Evolutionary conservation across 2,329 filamentous ascomycete species (phyloP).

Genomic region (Cadophora malorum): DNA sequence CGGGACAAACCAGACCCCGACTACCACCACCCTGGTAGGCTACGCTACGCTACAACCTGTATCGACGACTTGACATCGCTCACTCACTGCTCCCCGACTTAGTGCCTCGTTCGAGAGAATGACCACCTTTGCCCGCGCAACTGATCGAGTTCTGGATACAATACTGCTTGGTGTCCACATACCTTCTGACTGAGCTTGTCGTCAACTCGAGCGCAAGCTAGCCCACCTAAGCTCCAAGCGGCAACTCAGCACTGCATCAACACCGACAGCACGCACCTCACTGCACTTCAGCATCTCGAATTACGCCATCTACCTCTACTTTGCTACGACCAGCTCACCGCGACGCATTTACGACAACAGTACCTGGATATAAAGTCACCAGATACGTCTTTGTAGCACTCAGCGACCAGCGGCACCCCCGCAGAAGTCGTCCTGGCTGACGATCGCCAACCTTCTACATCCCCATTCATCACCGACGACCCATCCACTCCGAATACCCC

Average conservation of each 20-base stretch:
- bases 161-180: constrained; percentile 23
- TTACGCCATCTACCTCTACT: constrained; percentile 23
- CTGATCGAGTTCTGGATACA: constrained; percentile 24
- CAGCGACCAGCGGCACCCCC: constrained; percentile 52
- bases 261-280: neutral
- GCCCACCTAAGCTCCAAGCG: constrained; percentile 18
- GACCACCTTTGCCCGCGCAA: constrained; percentile 22
- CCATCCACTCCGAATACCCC: constrained; percentile 63
- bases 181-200: constrained; percentile 26
- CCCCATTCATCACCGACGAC: constrained; percentile 72
- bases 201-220: constrained; percentile 6
- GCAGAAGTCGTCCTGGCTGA: constrained; percentile 75
- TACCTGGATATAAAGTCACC: constrained; percentile 28
- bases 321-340: constrained; percentile 14
- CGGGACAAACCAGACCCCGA: neutral
- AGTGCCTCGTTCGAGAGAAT: constrained; percentile 24
- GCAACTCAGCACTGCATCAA: constrained; percentile 14
- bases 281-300: neutral
- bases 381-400: constrained; percentile 28
- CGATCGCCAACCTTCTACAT: constrained; percentile 60
- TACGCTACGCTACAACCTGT: neutral
- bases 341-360: constrained; percentile 20
- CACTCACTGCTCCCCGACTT: constrained; percentile 5
- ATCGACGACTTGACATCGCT: constrained; percentile 18
- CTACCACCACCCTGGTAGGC: constrained; percentile 5